Base-by-base conservation (phyloP, 768 basidiomycete genomes). In the Boletus edulis region DNA sequence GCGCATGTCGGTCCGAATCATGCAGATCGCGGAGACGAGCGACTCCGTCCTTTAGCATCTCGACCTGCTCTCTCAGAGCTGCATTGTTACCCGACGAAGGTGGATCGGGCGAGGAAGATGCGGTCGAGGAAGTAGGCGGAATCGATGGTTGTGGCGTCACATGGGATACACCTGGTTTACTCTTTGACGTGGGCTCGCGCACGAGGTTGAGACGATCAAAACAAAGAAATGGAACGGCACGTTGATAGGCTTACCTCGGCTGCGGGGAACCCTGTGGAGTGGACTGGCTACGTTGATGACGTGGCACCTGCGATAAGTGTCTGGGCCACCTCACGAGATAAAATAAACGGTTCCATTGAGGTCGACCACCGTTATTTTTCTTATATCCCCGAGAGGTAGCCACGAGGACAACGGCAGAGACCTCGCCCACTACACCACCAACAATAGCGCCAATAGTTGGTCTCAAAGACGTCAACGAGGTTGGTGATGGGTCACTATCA, bases 351-450 rank as follows among this genome's bases (percentile, higher is more conserved):
- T 11, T 54, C 59, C n/a, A 55, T 22, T 20, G 20, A 8, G 39
- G 31, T 2, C 0, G 45, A 38, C 1, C 17, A 6, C 24, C 9
- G 3, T 24, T 20, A 4, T 39, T 45, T 41, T 42, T 48, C 24
- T 43, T 55, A 20, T 29, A 2, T 15, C 45, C 51, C 42, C 50
- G 34, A 51, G 20, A 38, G 5, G 11, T 32, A n/a, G n/a, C 14
- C 32, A 32, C 20, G 10, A 57, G 10, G 11, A 7, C 24, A 14
- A 65, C 12, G 1, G 39, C 38, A 4, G 29, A 17, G 13, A 52
- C 20, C 0, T 49, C 61, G 3, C 49, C 61, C 1, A 62, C 35
- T 1, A 27, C 17, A 15, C 53, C 59, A 22, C 62, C 59, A 1
- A 52, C 31, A 13, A 60, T 60, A 17, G 40, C 50, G 0, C 54